phyloP scores from a whole-genome alignment of 805 yeast genomes.

The Candida fluviatilis region DNA sequence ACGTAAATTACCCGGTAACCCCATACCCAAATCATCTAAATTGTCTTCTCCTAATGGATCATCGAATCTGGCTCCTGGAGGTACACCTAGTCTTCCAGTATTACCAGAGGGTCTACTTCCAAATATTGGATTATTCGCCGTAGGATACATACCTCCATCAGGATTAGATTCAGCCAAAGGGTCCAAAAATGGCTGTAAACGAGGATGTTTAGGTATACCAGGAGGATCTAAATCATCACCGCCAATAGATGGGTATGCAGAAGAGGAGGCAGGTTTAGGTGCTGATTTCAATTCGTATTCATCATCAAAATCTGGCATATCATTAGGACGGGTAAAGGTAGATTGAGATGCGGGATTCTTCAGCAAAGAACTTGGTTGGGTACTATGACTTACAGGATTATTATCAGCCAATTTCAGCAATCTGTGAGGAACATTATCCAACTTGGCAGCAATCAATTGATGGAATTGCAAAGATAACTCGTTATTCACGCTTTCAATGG shows the following conservation, averaged over 20 bases:
- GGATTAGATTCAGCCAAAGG: conserved; percentile 26
- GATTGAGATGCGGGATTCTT: conserved; percentile 2
- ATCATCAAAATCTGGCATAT: conserved; percentile 52
- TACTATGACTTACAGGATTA: too few relatives aligned
- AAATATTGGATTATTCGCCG: conserved; percentile 50
- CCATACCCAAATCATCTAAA: conserved; percentile 40
- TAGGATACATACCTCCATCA: conserved; percentile 54
- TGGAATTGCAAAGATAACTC: neutral
- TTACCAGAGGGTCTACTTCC: conserved; percentile 19
- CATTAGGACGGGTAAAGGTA: conserved; percentile 21
- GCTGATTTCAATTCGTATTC: conserved; percentile 39
- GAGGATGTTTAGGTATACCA: conserved; percentile 38
- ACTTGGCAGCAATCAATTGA: neutral
- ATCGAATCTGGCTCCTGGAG: conserved; percentile 50
- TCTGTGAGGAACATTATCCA: neutral
- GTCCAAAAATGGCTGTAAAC: conserved; percentile 39
- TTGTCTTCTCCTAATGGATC: conserved; percentile 47
- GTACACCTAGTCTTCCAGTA: conserved; percentile 29
- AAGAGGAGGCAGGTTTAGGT: conserved; percentile 1
- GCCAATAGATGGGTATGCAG: conserved; percentile 36
- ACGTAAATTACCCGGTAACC: conserved; percentile 41
- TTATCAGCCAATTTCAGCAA: neutral
- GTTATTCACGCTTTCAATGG: neutral
- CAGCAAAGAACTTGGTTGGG: neutral
- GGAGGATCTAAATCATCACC: conserved; percentile 49